These are phyloP conservation scores for Leishmania gerbilli DNA, from an alignment of 208 protist genomes.

Conservation along the genomic window DNA sequence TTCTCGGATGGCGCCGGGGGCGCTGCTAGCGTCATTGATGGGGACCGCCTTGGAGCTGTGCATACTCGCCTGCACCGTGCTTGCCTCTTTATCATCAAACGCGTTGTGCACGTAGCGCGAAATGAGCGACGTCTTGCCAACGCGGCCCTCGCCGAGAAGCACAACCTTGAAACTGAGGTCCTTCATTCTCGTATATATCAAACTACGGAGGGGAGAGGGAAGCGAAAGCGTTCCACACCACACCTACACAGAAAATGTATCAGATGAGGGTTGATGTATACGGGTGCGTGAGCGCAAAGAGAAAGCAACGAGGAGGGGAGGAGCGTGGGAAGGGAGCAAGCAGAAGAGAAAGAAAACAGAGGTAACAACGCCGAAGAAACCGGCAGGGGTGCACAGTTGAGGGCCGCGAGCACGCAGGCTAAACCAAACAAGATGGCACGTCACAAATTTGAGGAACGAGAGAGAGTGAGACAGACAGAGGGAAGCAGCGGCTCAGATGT, in stretches of 20 bases:
- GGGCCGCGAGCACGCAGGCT: not conserved
- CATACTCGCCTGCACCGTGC: conserved; percentile 74
- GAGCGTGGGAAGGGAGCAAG: not conserved
- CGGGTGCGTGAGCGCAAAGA: not conserved
- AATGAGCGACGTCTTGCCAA: conserved; percentile 87
- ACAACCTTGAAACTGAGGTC: conserved; percentile 64
- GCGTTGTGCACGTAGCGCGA: conserved; percentile 70
- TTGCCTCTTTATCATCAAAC: conserved; percentile 64
- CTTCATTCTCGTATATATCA: not conserved
- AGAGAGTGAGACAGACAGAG: not conserved
- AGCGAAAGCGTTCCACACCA: not conserved
- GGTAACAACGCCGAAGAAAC: not conserved
- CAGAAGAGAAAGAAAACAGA: not conserved
- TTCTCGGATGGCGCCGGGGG: conserved; percentile 40
- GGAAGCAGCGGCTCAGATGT: not conserved
- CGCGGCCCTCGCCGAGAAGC: conserved; percentile 80
- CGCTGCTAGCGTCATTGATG: conserved; percentile 32
- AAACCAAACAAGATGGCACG: not conserved
- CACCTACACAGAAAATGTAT: not conserved
- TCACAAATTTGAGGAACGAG: not conserved
- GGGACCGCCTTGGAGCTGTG: conserved; percentile 60
- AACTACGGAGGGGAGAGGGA: not conserved
- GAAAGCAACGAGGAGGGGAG: not conserved
- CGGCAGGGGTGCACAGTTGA: not conserved
- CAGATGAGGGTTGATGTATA: not conserved